Base-by-base conservation (phyloP, 2,329 filamentous ascomycete species). In the Trichoderma cornu-damae region DNA sequence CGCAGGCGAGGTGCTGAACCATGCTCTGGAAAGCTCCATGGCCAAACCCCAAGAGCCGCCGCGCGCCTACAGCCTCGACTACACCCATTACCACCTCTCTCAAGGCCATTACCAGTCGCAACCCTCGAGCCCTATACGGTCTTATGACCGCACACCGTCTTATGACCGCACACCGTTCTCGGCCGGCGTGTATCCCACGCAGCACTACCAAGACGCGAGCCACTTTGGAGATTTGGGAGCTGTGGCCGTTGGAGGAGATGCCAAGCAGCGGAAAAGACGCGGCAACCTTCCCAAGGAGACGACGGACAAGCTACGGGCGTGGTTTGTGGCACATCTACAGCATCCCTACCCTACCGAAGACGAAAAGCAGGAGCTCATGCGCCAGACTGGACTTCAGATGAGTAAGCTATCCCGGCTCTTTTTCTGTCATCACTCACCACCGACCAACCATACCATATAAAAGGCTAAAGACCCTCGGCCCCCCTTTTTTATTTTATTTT, bases 251-350 rank as follows among this genome's bases (percentile, higher is more conserved):
- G 69, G 67, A 16, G 72, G 68, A 2, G 79, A 81, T 57, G 73
- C 67, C 59, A 82, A 80, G 68, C 78, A 78, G 62, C 74, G 82
- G 30, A 86, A 84, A 69, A 79, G 90, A 52, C 81, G 91, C 37
- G 91, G 91, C 1, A 96, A 96, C 67, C 77, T 96, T 3, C 91
- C 91, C n/a, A 95, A 95, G 68, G 88, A 91, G 55, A 89, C 90
- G 0, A 96, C 90, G 0, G 88, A 92, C 68, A 86, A 89, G 63
- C 77, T 96, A 38, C 83, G 88, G 54, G 77, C 82, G 0, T 96
- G 91, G 91, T 92, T 95, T 63, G 73, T 85, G 51, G 79, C 79
- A n/a, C 88, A 94, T 70, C 72, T 91, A 6, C 78, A 85, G 60
- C 90, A 94, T 67, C 90, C 90, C 0, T 96, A 96, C 68, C 90